Conservation (phyloP, 2,329 filamentous ascomycete genomes). For the Clarireedia hainanense region DNA sequence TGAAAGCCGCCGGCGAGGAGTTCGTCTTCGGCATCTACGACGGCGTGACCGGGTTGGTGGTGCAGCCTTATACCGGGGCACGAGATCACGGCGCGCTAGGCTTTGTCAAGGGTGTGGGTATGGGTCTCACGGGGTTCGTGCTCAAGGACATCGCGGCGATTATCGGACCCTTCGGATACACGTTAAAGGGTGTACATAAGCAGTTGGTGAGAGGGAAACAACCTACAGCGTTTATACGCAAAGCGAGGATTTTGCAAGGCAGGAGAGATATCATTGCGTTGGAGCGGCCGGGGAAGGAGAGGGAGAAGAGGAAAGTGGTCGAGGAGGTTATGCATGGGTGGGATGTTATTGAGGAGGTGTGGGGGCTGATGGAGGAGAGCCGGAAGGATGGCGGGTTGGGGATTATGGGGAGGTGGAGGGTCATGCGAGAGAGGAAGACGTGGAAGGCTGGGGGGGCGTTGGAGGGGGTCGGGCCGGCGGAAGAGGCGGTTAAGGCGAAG, state of each 20-base stretch:
- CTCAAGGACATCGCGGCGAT: conserved; percentile 49
- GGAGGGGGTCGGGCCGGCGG: conserved; percentile 40
- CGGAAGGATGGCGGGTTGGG: conserved; percentile 21
- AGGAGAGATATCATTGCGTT: conserved; percentile 37
- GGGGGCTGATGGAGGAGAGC: conserved; percentile 32
- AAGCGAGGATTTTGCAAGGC: conserved; percentile 51
- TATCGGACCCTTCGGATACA: conserved; percentile 52
- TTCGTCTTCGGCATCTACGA: conserved; percentile 58
- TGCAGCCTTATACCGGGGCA: conserved; percentile 50
- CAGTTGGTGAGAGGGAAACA: conserved; percentile 45
- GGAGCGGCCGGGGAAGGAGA: conserved; percentile 27
- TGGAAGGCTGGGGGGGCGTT: conserved; percentile 35
- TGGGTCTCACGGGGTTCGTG: conserved; percentile 5
- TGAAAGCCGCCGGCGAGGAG: conserved; percentile 48
- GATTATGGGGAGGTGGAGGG: too few species aligned
- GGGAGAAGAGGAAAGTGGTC: conserved; percentile 27
- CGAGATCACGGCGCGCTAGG: background rate
- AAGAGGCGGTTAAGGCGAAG: conserved; percentile 38
- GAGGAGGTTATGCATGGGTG: conserved; percentile 31
- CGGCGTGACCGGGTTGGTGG: conserved; percentile 54
- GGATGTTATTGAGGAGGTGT: conserved; percentile 35
- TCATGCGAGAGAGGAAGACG: conserved; percentile 31
- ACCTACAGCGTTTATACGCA: conserved; percentile 45
- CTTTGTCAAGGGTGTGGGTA: conserved; percentile 5
- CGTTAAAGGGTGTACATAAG: conserved; percentile 56